These are phyloP conservation scores for Fusarium nematophilum DNA, from an alignment of 2,329 filamentous ascomycete species.

Conservation along the genomic window DNA sequence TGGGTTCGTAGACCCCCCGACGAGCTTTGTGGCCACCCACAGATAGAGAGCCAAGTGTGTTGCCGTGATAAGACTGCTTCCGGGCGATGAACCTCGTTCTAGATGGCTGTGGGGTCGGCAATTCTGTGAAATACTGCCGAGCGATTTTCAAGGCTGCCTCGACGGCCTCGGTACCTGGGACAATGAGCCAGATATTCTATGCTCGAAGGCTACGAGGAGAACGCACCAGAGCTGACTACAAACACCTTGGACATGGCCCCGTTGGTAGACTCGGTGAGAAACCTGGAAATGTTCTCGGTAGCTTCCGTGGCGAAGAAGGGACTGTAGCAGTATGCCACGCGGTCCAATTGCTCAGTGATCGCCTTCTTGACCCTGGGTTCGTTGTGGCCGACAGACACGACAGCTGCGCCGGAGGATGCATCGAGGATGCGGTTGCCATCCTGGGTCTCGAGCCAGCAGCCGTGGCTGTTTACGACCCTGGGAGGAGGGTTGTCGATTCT, in stretches of 20 bases:
- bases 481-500: conserved; percentile 31
- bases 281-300: conserved; percentile 14
- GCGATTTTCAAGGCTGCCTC: conserved; percentile 38
- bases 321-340: conserved; percentile 30
- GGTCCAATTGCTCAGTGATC: conserved; percentile 15
- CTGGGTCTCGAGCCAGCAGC: conserved; percentile 26
- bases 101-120: conserved; percentile 19
- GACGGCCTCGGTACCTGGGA: conserved; percentile 34
- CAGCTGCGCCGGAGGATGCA: conserved; percentile 32
- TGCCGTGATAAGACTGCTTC: conserved; percentile 33
- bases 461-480: conserved; percentile 18
- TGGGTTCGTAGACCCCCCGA: conserved; percentile 42
- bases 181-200: neutral
- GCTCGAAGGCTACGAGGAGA: neutral
- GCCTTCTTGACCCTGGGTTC: conserved; percentile 26
- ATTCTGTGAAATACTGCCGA: conserved; percentile 34
- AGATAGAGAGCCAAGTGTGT: conserved; percentile 27
- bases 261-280: conserved; percentile 22
- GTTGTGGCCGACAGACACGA: conserved; percentile 29
- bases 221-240: conserved; percentile 23
- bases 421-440: conserved; percentile 22
- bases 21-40: conserved; percentile 29
- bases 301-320: conserved; percentile 32
- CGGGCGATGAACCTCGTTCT: conserved; percentile 33
- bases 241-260: conserved; percentile 31